Conservation (phyloP, 768 basidiomycete species). For the Macrolepiota fuliginosa region DNA sequence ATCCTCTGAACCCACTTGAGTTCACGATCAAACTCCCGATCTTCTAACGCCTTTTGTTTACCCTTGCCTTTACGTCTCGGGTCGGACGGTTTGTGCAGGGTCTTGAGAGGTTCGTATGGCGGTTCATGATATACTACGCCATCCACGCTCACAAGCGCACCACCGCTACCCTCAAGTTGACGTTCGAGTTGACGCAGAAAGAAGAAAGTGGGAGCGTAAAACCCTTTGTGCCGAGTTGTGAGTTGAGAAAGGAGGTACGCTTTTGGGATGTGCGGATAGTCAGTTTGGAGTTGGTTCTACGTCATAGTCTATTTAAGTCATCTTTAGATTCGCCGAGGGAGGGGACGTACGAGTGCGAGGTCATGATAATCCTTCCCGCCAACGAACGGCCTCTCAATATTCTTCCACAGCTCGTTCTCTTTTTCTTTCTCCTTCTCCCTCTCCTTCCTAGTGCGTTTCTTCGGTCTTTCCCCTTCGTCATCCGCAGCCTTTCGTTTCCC, state of each 20-base stretch:
- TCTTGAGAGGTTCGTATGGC: slow-evolving; percentile 1
- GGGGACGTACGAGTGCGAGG: slow-evolving; percentile 47
- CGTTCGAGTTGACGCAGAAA: slow-evolving; percentile 39
- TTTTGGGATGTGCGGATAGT: slow-evolving; percentile 60
- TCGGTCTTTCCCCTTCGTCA: slow-evolving; percentile 29
- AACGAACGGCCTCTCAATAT: slow-evolving; percentile 38
- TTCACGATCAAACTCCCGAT: slow-evolving; percentile 45
- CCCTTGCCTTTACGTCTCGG: slow-evolving; percentile 14
- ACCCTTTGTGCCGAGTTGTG: slow-evolving; percentile 24
- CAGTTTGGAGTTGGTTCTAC: slow-evolving; percentile 50
- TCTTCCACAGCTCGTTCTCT: slow-evolving; percentile 52
- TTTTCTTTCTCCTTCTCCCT: slow-evolving; percentile 14
- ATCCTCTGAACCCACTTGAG: slow-evolving; percentile 42
- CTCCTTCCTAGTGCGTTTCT: slow-evolving; percentile 29
- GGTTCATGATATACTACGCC: background rate
- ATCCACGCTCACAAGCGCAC: slow-evolving; percentile 11
- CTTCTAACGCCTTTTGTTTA: slow-evolving; percentile 27
- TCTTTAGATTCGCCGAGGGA: slow-evolving; percentile 2
- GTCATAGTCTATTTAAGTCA: background rate
- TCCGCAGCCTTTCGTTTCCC: slow-evolving; percentile 28
- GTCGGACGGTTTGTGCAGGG: slow-evolving; percentile 17
- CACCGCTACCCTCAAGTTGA: slow-evolving; percentile 12
- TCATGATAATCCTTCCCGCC: slow-evolving; percentile 47
- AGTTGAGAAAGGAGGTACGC: slow-evolving; percentile 49
- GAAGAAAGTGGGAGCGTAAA: slow-evolving; percentile 71